Conservation (phyloP, 139 green algal species). For the Astrephomene gubernaculifera region DNA sequence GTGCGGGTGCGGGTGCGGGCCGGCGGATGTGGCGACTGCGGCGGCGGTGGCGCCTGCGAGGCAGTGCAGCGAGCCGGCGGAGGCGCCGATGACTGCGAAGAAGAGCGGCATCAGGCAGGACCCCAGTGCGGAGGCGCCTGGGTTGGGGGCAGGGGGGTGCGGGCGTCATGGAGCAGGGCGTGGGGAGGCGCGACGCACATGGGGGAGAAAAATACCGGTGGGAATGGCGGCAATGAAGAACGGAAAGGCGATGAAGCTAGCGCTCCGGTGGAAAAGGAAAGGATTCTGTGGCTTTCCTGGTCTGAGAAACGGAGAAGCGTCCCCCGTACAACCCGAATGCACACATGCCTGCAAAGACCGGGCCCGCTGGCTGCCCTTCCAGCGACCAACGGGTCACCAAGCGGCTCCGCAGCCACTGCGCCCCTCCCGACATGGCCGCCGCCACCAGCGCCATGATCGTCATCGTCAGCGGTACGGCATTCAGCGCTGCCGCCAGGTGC, state of each 20-base stretch:
- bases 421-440: constrained; percentile 23
- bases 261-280: no score
- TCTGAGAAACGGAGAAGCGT: no score
- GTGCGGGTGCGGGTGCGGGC: not conserved
- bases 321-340: not conserved
- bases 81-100: constrained; percentile 85
- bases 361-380: not conserved
- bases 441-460: constrained; percentile 54
- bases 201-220: no score
- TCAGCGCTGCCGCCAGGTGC: constrained; percentile 17
- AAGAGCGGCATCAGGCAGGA: constrained; percentile 79
- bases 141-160: no score
- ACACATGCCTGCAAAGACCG: not conserved
- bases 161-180: no score
- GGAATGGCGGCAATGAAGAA: no score
- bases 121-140: constrained; percentile 64
- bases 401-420: not conserved
- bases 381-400: no score
- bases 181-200: no score
- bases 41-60: constrained; percentile 36
- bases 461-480: constrained; percentile 39
- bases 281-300: no score
- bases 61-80: constrained; percentile 60
- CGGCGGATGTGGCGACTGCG: not conserved
- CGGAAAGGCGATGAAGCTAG: no score